Evolutionary conservation across 2,329 filamentous ascomycete species (phyloP), one percentile per base, ranked within the genome.

Genomic region (Aspergillus uvarum): DNA sequence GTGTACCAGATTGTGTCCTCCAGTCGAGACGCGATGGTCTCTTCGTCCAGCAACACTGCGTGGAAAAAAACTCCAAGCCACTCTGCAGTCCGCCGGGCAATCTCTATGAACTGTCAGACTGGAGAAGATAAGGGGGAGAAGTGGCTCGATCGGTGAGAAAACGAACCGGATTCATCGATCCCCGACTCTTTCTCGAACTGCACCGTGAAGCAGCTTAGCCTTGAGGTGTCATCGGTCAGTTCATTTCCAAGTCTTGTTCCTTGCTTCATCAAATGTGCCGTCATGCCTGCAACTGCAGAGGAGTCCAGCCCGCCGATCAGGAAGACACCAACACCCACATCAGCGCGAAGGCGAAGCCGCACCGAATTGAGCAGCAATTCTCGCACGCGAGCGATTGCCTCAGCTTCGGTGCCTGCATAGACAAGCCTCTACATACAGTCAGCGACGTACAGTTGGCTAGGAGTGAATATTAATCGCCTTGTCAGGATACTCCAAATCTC

Each of bases 291-390:
- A 22, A 87, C 71, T 1, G 79, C 76, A 0, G 83, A 86, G 0
- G 82, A 85, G 67, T 87, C 84, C 52, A 87, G 79, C 1, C 85
- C 85, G 4, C 85, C 84, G 22, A 78, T 82, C 0, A 87, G 72
- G 59, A 84, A 86, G 54, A 87, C 74, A 2, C 82, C 85, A 3
- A 87, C 75, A 0, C 83, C 82, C 0, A 86, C 85, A 67, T 87
- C 85, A 1, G 84, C 84, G 16, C 80, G 77, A 10, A 87, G 72
- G 5, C 84, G 80, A 19, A 84, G 63, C n/a, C 77, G 77, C 11
- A 86, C 74, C 0, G 83, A 77, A 32, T 86, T 82, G 1, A 85
- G 67, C 12, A 87, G 65, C 2, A 75, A 76, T 49, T 82, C 71
- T 5, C 83, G 75, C 0, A 86, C 81, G 2, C 77, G 80, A 21